phyloP scores from a whole-genome alignment of 2,329 filamentous ascomycete species.

The Neobulgaria alba region DNA sequence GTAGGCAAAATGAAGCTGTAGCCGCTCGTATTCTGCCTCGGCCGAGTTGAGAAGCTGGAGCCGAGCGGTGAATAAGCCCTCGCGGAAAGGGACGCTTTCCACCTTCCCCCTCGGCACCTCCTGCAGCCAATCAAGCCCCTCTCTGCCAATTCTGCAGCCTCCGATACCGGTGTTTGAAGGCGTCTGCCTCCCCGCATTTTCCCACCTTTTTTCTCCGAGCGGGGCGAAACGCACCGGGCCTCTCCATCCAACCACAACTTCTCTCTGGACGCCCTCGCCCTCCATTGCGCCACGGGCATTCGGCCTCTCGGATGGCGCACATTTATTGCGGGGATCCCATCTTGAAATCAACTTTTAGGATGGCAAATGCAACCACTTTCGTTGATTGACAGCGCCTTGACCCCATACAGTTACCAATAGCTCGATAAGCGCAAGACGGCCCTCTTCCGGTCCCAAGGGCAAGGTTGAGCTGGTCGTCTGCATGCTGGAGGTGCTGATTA shows the following conservation, averaged over 20 bases:
- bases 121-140: no score
- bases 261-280: neutral
- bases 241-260: neutral
- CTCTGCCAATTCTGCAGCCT: no score
- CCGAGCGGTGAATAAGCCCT: no score
- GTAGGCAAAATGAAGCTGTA: no score
- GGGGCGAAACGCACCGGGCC: neutral
- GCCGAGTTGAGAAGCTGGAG: no score
- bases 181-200: neutral
- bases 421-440: no score
- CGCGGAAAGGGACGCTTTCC: no score
- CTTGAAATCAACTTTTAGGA: neutral
- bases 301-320: neutral
- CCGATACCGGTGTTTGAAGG: neutral
- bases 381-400: neutral
- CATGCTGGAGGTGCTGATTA: neutral
- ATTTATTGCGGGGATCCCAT: neutral
- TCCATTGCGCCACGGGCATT: no score
- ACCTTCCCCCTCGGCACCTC: no score
- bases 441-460: no score
- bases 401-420: neutral
- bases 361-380: neutral
- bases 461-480: neutral
- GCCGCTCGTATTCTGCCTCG: no score
- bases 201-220: neutral